A percentile compares a stretch with the other conserved stretches of the same genome.
These are phyloP conservation scores for Saposhnikovia divaricata DNA, from an alignment of 129 eudicot genomes.

Conservation along the genomic window DNA sequence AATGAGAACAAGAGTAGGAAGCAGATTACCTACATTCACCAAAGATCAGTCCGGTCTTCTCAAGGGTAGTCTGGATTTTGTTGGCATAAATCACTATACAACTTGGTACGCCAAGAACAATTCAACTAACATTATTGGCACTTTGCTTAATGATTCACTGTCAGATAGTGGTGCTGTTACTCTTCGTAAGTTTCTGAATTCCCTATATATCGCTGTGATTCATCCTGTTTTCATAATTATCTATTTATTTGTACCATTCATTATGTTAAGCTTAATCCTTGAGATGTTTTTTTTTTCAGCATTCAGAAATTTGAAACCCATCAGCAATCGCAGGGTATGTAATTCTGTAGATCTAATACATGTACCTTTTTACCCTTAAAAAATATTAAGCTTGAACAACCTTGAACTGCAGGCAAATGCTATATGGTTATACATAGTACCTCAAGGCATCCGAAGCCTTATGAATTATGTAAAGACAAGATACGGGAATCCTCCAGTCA, in stretches of 20 bases:
- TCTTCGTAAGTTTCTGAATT: conserved; percentile 43
- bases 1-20: conserved; percentile 77
- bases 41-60: conserved; percentile 40
- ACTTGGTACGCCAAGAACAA: conserved; percentile 60
- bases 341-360: neutral
- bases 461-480: conserved; percentile 59
- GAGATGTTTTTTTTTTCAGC: conserved; percentile 22
- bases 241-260: neutral
- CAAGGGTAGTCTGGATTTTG: conserved; percentile 63
- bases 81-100: conserved; percentile 89
- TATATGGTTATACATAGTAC: conserved; percentile 86
- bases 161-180: conserved; percentile 66
- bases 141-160: conserved; percentile 51
- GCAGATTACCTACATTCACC: conserved; percentile 64
- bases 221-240: neutral
- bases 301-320: conserved; percentile 38
- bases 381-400: neutral
- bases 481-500: conserved; percentile 75
- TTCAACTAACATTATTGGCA: conserved; percentile 40
- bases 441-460: conserved; percentile 73
- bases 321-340: conserved; percentile 54
- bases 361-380: neutral
- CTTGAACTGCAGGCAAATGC: conserved; percentile 57
- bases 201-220: neutral
- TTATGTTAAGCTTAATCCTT: neutral